Percentiles rank a stretch among this genome's conserved stretches.
phyloP scores from a whole-genome alignment of 2,329 filamentous ascomycete genomes.

The Parafenestella ontariensis region DNA sequence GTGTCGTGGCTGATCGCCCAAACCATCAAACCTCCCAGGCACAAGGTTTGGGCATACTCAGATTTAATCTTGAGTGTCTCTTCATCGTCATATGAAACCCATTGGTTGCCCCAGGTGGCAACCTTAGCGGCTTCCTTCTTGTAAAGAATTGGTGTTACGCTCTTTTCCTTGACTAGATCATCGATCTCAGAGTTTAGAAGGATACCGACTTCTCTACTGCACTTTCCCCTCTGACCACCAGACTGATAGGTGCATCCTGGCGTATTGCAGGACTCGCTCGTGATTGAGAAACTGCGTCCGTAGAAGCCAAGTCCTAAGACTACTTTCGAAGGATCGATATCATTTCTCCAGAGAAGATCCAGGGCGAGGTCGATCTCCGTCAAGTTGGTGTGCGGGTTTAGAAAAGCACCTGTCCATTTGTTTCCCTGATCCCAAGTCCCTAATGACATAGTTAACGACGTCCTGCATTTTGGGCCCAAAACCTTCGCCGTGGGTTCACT shows the following conservation, averaged over 20 bases:
- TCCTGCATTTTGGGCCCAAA: background rate
- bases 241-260: slow-evolving; percentile 5
- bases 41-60: slow-evolving; percentile 44
- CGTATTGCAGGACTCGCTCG: slow-evolving; percentile 5
- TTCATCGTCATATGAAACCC: slow-evolving; percentile 33
- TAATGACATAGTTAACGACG: background rate
- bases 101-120: slow-evolving; percentile 41
- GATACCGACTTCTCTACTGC: slow-evolving; percentile 14
- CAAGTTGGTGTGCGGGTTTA: slow-evolving; percentile 53
- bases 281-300: slow-evolving; percentile 39
- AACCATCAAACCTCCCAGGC: slow-evolving; percentile 17
- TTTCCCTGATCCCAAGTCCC: slow-evolving; percentile 46
- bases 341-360: slow-evolving; percentile 56
- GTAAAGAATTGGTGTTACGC: slow-evolving; percentile 11
- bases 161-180: slow-evolving; percentile 12
- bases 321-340: slow-evolving; percentile 51
- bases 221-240: slow-evolving; percentile 8
- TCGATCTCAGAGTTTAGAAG: slow-evolving; percentile 27
- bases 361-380: slow-evolving; percentile 53
- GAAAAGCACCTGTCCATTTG: slow-evolving; percentile 31
- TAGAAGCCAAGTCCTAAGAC: slow-evolving; percentile 57
- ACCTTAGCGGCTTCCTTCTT: slow-evolving; percentile 32
- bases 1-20: slow-evolving; percentile 17
- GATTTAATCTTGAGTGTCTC: slow-evolving; percentile 57
- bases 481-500: background rate